A percentile compares a stretch with the other conserved stretches of the same genome.
Conservation (phyloP, 2,329 filamentous ascomycete genomes). For the Stylonectria norvegica region DNA sequence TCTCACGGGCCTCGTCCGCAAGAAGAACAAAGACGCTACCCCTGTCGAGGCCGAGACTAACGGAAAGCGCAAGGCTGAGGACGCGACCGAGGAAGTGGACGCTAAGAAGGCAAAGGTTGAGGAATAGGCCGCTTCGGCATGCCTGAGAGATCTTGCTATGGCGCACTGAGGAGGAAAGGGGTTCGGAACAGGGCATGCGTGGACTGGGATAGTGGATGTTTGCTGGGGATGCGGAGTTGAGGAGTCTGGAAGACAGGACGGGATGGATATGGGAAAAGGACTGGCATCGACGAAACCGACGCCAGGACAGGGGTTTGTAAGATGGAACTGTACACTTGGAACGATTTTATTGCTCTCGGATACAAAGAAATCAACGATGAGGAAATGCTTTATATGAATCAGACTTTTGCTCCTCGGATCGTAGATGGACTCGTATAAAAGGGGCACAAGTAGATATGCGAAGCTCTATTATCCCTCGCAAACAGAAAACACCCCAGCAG, state of each 20-base stretch:
- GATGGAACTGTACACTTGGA: not conserved
- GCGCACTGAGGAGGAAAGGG: not conserved
- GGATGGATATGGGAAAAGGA: not conserved
- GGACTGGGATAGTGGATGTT: too few species aligned
- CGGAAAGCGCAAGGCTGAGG: constrained; percentile 36
- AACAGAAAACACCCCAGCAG: too few species aligned
- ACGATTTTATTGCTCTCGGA: too few species aligned
- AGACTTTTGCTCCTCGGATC: too few species aligned
- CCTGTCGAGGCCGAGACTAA: constrained; percentile 37
- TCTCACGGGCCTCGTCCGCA: constrained; percentile 70
- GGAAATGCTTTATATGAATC: too few species aligned
- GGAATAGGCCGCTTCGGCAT: constrained; percentile 11
- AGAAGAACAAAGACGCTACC: constrained; percentile 49
- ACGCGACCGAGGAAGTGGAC: constrained; percentile 22
- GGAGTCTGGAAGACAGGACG: not conserved
- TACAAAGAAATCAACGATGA: too few species aligned
- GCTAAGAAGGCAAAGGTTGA: constrained; percentile 38
- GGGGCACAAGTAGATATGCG: too few species aligned
- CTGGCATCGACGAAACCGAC: not conserved
- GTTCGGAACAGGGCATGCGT: not conserved
- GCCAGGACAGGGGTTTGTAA: not conserved
- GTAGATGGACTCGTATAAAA: too few species aligned
- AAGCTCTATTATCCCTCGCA: too few species aligned
- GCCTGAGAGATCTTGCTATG: not conserved
- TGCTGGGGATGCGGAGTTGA: constrained; percentile 2